Evolutionary conservation across 306 rosid species (phyloP), one percentile per base, ranked within the genome.

Genomic region (Corylus heterophylla): DNA sequence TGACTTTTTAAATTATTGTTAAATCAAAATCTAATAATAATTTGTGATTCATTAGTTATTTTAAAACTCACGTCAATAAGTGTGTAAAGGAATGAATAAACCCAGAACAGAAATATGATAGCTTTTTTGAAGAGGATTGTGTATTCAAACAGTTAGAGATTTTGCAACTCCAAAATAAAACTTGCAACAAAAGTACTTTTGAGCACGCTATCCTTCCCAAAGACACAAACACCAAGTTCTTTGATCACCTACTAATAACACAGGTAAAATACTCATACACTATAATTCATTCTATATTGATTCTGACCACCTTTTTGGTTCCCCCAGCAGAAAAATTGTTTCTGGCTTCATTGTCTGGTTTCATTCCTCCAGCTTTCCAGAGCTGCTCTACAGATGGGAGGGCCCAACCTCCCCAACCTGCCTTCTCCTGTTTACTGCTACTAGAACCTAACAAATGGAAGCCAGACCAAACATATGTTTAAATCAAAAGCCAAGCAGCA

Each of bases 231-330:
- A 63, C 20, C 59, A 54, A 54, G 22, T 54, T 22, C 59, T 17
- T 25, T 59, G 66, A 42, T 66, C 48, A 66, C 37, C 13, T 1
- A 12, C 13, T 18, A 44, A 6, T 2, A 25, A 5, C 17, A 18
- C 9, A 18, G 0, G 72, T 18, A 5, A 67, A 67, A 42, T 18
- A 67, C 7, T 10, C 31, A 50, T 72, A 72, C 52, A 56, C 54
- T 73, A 73, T 3, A 7, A 45, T 71, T 86, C 78, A 95, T 49
- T 91, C 92, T 48, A 95, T 95, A 70, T 89, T 95, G 85, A 95
- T 86, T 76, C 98, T 89, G 70, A 91, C 88, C 8, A 92, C 88
- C 55, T 86, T 90, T 85, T 85, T 91, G 50, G 89, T 73, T 80
- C 85, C 85, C 64, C 88, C 89, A 27, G 77, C 73, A 0, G 83